Percentiles rank a stretch among this genome's conserved stretches.
phyloP scores from a whole-genome alignment of 139 green algal species.

The Deuterostichococcus epilithicus region DNA sequence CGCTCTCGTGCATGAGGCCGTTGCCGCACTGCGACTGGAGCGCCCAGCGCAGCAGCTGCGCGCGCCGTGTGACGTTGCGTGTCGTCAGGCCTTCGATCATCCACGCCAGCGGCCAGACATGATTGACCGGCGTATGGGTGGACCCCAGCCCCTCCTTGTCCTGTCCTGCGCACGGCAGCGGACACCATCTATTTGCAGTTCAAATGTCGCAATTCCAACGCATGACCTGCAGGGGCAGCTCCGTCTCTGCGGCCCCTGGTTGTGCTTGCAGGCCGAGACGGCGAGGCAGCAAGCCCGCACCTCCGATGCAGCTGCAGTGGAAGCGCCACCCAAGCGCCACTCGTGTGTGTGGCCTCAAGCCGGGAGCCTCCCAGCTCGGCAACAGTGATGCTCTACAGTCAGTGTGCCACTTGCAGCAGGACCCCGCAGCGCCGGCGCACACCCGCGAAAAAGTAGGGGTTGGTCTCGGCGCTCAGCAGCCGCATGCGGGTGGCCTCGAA shows the following conservation, averaged over 20 bases:
- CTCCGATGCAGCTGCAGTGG: no score
- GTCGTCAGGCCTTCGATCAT: constrained; percentile 10
- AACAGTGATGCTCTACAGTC: no score
- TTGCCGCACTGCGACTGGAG: constrained; percentile 42
- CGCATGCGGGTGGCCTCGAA: constrained; percentile 30
- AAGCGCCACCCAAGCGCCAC: no score
- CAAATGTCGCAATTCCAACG: no score
- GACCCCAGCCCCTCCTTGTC: constrained; percentile 43
- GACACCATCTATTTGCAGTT: neutral
- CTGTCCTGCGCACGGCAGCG: constrained; percentile 3
- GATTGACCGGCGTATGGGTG: constrained; percentile 36
- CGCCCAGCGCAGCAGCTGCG: constrained; percentile 33
- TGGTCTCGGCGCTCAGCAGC: constrained; percentile 31
- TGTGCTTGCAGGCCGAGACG: no score
- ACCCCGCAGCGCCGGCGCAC: no score
- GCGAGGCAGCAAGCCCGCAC: no score
- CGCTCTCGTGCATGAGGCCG: constrained; percentile 52
- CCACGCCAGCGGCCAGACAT: constrained; percentile 49
- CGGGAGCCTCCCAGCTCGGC: no score
- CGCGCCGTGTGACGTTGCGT: constrained; percentile 17
- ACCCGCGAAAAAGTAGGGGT: constrained; percentile 34
- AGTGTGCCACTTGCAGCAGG: no score
- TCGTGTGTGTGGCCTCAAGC: no score
- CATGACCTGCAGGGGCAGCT: no score
- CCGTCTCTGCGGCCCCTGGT: no score